Evolutionary conservation across 1,139 yeast genomes (phyloP).

Genomic region (Candida anutae): DNA sequence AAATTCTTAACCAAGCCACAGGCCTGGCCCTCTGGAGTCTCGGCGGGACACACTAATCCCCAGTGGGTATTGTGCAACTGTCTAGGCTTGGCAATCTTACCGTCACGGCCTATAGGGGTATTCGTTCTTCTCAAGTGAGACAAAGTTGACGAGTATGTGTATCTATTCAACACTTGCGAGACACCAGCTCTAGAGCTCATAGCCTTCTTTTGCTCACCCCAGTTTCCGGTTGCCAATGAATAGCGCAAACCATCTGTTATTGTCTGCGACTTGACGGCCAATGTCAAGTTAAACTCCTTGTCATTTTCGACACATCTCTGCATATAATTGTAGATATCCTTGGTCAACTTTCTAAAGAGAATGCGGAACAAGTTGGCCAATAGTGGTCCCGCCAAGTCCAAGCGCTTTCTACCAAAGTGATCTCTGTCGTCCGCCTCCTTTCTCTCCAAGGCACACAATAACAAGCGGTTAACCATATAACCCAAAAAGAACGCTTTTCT

Average conservation of each 20-base stretch:
- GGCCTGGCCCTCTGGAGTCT: slow-evolving; percentile 99
- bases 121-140: slow-evolving; percentile 98
- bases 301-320: slow-evolving; percentile 98
- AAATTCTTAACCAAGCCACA: slow-evolving; percentile 97
- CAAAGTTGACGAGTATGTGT: slow-evolving; percentile 93
- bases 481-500: slow-evolving; percentile 96
- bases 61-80: slow-evolving; percentile 98
- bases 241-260: slow-evolving; percentile 96
- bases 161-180: slow-evolving; percentile 95
- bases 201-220: slow-evolving; percentile 99
- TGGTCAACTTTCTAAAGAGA: slow-evolving; percentile 85
- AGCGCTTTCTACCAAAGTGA: slow-evolving; percentile 96
- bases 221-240: slow-evolving; percentile 97
- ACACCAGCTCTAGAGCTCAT: slow-evolving; percentile 99
- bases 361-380: slow-evolving; percentile 92
- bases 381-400: slow-evolving; percentile 97
- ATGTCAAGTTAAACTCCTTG: slow-evolving; percentile 89
- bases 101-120: slow-evolving; percentile 98
- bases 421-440: slow-evolving; percentile 99
- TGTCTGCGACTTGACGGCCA: slow-evolving; percentile 95
- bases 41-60: slow-evolving; percentile 99
- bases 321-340: slow-evolving; percentile 95
- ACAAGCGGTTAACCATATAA: slow-evolving; percentile 91
- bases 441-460: slow-evolving; percentile 92
- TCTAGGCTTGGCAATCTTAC: slow-evolving; percentile 96